phyloP scores from a whole-genome alignment of 129 eudicot species.

The Flaveria bidentis region DNA sequence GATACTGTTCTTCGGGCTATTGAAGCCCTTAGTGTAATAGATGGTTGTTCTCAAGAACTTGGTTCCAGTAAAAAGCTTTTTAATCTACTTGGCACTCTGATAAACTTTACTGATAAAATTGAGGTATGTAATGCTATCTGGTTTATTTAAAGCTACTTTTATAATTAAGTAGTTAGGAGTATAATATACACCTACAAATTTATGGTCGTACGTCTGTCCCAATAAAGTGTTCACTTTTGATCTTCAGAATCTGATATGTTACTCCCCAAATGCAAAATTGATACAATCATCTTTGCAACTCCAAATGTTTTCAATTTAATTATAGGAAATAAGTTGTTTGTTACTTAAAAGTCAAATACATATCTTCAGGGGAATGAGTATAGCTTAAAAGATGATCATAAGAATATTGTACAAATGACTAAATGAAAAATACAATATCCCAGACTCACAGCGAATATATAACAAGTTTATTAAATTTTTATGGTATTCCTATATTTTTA shows the following conservation, averaged over 20 bases:
- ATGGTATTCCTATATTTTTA: neutral
- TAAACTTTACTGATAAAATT: constrained; percentile 72
- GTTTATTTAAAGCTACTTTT: neutral
- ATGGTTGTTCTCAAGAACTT: constrained; percentile 62
- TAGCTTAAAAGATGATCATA: neutral
- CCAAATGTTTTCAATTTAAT: neutral
- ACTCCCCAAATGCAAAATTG: neutral
- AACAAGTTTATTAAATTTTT: neutral
- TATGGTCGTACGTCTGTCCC: neutral
- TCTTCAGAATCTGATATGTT: neutral
- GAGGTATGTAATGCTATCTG: constrained; percentile 50
- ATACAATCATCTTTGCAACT: neutral
- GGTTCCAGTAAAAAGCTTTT: constrained; percentile 62
- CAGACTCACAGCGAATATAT: neutral
- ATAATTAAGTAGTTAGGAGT: neutral
- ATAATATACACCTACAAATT: neutral
- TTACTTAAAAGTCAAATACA: neutral
- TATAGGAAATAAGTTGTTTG: neutral
- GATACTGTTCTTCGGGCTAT: constrained; percentile 77
- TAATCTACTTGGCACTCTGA: constrained; percentile 57
- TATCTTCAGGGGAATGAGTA: neutral
- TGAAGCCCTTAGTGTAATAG: constrained; percentile 72
- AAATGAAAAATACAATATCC: neutral
- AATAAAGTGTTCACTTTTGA: neutral
- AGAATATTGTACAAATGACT: neutral